Conservation (phyloP, 495 filamentous ascomycete genomes). For the Alectoria sarmentosa region DNA sequence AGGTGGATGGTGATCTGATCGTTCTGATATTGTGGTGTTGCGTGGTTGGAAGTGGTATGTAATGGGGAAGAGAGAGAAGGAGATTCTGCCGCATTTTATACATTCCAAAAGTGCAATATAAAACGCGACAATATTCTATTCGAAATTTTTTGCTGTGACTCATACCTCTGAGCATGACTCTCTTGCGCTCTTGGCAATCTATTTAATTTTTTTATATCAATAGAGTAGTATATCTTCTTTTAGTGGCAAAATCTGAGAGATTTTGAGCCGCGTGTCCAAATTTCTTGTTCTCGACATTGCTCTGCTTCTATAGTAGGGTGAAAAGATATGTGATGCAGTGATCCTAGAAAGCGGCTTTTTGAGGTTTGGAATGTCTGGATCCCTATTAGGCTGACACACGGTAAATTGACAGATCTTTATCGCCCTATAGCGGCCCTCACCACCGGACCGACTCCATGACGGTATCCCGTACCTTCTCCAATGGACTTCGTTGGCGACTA, state of each 20-base stretch:
- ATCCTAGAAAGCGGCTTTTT: neutral
- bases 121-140: neutral
- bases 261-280: neutral
- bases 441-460: neutral
- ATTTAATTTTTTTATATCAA: neutral
- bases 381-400: neutral
- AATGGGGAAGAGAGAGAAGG: neutral
- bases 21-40: neutral
- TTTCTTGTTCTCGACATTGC: neutral
- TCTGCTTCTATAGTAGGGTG: neutral
- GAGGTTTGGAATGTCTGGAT: neutral
- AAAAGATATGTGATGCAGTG: neutral
- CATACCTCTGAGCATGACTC: neutral
- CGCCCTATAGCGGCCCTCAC: neutral
- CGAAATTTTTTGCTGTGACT: neutral
- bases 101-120: neutral
- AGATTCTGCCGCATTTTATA: neutral
- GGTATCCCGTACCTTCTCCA: conserved; percentile 2
- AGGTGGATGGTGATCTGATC: neutral
- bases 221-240: neutral
- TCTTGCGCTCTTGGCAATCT: neutral
- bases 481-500: conserved; percentile 3
- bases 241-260: neutral
- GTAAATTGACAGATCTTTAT: neutral
- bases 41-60: neutral